Evolutionary conservation across 1,284 basidiomycete genomes (phyloP).

Genomic region (Trichosporon ovoides): DNA sequence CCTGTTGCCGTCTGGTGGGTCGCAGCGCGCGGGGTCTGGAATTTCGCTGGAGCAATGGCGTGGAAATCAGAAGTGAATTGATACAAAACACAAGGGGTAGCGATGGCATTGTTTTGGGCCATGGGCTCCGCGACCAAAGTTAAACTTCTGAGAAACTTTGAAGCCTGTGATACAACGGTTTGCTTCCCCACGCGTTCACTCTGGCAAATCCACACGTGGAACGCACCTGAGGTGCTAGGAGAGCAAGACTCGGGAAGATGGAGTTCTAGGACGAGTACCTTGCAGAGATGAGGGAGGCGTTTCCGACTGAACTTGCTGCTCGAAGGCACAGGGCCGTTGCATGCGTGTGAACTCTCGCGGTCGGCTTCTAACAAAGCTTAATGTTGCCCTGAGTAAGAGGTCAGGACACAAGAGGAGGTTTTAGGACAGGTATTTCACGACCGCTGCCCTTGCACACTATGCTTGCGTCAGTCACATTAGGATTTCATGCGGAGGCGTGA

Average conservation of each 20-base stretch:
- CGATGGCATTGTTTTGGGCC: background rate
- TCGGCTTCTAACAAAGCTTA: no score
- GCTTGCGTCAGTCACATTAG: background rate
- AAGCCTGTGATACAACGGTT: background rate
- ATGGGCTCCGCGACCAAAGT: background rate
- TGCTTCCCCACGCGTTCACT: no score
- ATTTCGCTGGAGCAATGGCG: background rate
- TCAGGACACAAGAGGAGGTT: no score
- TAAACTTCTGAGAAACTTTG: background rate
- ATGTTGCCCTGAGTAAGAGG: no score
- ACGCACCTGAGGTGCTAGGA: background rate
- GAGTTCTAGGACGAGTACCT: no score
- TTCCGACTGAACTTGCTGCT: no score
- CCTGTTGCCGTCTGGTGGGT: background rate
- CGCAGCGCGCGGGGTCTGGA: background rate
- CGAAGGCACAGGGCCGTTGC: no score
- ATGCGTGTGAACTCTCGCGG: no score
- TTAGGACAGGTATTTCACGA: no score
- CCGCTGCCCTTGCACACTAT: background rate
- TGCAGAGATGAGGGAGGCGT: no score
- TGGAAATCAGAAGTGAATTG: conserved; percentile 3
- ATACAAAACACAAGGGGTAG: background rate
- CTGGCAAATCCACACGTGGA: background rate
- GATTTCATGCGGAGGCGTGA: background rate
- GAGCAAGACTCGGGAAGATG: no score